Percentiles rank a stretch among this genome's conserved stretches.
phyloP scores from a whole-genome alignment of 2,329 filamentous ascomycete genomes.

The Scedosporium dehoogii region DNA sequence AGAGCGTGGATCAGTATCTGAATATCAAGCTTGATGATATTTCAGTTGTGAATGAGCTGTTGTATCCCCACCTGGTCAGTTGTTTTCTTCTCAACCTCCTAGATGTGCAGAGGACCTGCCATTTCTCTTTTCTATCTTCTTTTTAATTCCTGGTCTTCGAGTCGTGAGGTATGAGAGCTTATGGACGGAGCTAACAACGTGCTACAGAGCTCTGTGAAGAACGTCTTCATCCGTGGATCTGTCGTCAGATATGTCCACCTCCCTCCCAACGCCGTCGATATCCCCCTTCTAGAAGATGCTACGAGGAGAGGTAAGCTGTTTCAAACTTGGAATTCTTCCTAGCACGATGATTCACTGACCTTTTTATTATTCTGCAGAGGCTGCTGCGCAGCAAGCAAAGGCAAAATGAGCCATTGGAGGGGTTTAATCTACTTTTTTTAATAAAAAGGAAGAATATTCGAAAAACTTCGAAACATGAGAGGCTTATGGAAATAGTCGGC shows the following conservation, averaged over 20 bases:
- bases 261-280: conserved; percentile 72
- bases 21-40: conserved; percentile 99
- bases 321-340: neutral
- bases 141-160: neutral
- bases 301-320: conserved; percentile 60
- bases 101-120: too few relatives aligned
- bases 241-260: conserved; percentile 90
- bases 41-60: conserved; percentile 80
- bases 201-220: conserved; percentile 66
- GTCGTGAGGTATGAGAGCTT: neutral
- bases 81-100: neutral
- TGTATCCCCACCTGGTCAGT: conserved; percentile 82
- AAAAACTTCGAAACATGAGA: too few relatives aligned
- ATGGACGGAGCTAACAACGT: neutral
- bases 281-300: conserved; percentile 80
- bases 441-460: neutral
- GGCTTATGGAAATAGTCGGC: neutral
- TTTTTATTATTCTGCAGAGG: conserved; percentile 29
- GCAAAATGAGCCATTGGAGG: conserved; percentile 31
- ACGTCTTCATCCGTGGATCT: conserved; percentile 89
- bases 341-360: neutral
- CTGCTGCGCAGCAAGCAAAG: conserved; percentile 47
- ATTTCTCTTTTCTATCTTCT: neutral
- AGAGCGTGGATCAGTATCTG: conserved; percentile 96
- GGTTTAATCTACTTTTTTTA: neutral